Conservation (phyloP, 1,284 basidiomycete genomes). For the Marasmius oreades region DNA sequence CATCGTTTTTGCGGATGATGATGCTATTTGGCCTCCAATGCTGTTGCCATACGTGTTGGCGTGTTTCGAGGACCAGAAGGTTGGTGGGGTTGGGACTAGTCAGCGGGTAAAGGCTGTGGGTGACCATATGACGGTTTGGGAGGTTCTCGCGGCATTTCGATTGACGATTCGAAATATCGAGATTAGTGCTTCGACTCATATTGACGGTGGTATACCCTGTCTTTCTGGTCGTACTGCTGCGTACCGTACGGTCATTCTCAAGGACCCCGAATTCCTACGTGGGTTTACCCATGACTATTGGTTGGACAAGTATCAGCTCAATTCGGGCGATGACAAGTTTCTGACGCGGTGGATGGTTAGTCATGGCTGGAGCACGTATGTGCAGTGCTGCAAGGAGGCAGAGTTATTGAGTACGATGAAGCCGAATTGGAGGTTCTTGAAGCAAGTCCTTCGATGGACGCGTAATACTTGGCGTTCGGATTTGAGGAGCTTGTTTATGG, state of each 20-base stretch:
- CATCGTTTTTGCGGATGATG: constrained; percentile 94
- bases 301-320: constrained; percentile 89
- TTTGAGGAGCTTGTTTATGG: constrained; percentile 83
- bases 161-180: constrained; percentile 92
- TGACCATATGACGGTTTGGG: constrained; percentile 84
- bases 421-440: constrained; percentile 91
- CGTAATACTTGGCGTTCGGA: constrained; percentile 92
- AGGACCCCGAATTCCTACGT: constrained; percentile 88
- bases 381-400: constrained; percentile 88
- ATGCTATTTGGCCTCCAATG: constrained; percentile 91
- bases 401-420: constrained; percentile 93
- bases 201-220: constrained; percentile 89
- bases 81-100: constrained; percentile 88
- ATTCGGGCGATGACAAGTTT: constrained; percentile 93
- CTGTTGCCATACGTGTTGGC: constrained; percentile 82
- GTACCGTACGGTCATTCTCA: constrained; percentile 89
- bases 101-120: constrained; percentile 85
- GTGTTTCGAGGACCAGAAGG: constrained; percentile 90
- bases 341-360: constrained; percentile 95
- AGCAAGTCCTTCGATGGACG: constrained; percentile 91
- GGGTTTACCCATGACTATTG: constrained; percentile 93
- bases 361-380: constrained; percentile 91
- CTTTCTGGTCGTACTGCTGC: constrained; percentile 89
- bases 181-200: constrained; percentile 84
- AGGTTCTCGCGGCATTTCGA: constrained; percentile 88